Conservation (phyloP, 495 filamentous ascomycete genomes). For the Aspergillus bertholletiae region DNA sequence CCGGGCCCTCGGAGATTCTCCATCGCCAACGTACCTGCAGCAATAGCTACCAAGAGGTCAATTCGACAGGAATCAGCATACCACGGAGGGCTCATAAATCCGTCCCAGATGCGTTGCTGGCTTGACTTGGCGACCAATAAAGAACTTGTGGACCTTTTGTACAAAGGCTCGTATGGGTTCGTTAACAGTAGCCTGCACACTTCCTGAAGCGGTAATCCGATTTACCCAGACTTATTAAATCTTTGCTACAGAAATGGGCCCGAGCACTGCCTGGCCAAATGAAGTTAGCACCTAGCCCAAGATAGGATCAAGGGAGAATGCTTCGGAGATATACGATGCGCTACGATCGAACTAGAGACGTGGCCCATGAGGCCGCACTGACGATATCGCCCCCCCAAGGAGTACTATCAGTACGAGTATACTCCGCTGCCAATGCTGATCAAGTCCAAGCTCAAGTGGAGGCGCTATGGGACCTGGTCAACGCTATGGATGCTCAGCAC, state of each 20-base stretch:
- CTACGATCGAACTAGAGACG: background rate
- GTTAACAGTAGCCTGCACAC: background rate
- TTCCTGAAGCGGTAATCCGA: background rate
- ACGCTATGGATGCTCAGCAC: no score
- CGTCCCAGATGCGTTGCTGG: background rate
- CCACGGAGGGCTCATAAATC: background rate
- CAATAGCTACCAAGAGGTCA: background rate
- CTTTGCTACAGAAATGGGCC: background rate
- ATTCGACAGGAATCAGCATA: background rate
- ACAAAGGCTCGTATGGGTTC: background rate
- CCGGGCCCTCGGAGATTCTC: background rate
- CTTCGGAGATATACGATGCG: background rate
- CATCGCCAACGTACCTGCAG: conserved; percentile 1
- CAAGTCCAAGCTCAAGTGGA: background rate
- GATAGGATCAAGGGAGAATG: background rate
- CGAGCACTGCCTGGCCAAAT: background rate
- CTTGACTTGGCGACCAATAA: background rate
- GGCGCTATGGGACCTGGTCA: no score
- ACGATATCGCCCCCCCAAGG: no score
- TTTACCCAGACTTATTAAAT: background rate
- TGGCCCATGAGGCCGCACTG: background rate
- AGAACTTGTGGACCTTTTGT: background rate
- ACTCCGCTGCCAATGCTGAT: background rate
- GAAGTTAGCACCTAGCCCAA: background rate
- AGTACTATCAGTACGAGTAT: background rate